These are phyloP conservation scores for Litchi chinensis DNA, from an alignment of 345 rosid species.

Conservation along the genomic window DNA sequence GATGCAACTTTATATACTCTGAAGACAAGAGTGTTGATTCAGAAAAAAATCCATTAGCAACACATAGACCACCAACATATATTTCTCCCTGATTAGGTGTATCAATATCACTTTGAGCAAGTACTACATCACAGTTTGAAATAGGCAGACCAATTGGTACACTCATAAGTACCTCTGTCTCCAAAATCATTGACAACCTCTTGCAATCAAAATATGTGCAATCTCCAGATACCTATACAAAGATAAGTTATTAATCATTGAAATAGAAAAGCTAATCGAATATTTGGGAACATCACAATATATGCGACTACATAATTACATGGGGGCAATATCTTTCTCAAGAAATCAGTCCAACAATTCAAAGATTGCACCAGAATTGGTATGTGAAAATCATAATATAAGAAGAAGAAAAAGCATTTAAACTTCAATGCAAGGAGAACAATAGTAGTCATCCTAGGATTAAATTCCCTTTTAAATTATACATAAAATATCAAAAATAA, in stretches of 20 bases:
- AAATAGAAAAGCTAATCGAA: neutral
- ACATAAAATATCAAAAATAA: neutral
- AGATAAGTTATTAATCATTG: slow-evolving; percentile 16
- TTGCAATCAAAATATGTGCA: slow-evolving; percentile 92
- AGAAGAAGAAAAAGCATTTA: slow-evolving; percentile 10
- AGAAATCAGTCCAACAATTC: neutral
- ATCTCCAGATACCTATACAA: slow-evolving; percentile 88
- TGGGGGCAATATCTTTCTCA: neutral
- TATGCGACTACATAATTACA: slow-evolving; percentile 1
- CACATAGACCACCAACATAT: slow-evolving; percentile 72
- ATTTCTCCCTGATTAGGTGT: slow-evolving; percentile 67
- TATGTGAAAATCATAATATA: neutral
- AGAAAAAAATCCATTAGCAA: slow-evolving; percentile 59
- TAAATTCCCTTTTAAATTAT: neutral
- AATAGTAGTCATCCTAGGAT: neutral
- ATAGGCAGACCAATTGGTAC: slow-evolving; percentile 94
- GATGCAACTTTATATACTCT: slow-evolving; percentile 51
- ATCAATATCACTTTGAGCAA: slow-evolving; percentile 47
- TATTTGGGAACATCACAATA: neutral
- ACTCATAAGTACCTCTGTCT: slow-evolving; percentile 55
- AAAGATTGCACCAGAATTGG: neutral
- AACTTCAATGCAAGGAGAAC: neutral
- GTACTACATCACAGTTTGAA: slow-evolving; percentile 63
- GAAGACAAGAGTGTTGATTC: slow-evolving; percentile 33
- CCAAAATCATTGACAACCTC: slow-evolving; percentile 67